A percentile compares a stretch with the other conserved stretches of the same genome.
Conservation (phyloP, 179 eudicot species). For the Vitellaria paradoxa region DNA sequence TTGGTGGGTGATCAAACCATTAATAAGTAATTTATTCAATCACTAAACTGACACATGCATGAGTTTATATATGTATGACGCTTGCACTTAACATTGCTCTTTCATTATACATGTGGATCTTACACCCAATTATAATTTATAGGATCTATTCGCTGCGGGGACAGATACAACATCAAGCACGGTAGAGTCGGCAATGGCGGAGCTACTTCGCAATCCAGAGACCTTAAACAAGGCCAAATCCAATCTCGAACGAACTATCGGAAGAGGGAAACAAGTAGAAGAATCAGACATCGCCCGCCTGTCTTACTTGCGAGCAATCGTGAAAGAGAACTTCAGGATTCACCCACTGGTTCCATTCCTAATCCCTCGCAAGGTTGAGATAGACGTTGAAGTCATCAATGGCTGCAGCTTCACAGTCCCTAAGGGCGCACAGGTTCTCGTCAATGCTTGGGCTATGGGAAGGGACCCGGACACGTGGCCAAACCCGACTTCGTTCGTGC, state of each 20-base stretch:
- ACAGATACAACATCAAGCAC: constrained; percentile 31
- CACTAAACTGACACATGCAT: no score
- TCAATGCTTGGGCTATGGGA: constrained; percentile 36
- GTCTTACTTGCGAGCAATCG: constrained; percentile 26
- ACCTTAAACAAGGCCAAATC: neutral
- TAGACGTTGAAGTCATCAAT: constrained; percentile 21
- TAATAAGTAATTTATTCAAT: no score
- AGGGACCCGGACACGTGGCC: constrained; percentile 26
- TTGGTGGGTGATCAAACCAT: no score
- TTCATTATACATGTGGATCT: no score
- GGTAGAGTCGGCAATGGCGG: constrained; percentile 37
- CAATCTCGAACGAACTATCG: constrained; percentile 23
- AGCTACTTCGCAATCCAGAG: constrained; percentile 22
- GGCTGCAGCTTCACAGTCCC: constrained; percentile 28
- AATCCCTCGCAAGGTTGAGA: constrained; percentile 22
- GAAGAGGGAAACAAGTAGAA: constrained; percentile 20
- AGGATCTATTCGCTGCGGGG: constrained; percentile 32
- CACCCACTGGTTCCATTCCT: constrained; percentile 33
- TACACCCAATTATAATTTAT: no score
- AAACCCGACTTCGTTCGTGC: constrained; percentile 20
- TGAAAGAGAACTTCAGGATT: constrained; percentile 27
- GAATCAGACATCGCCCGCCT: constrained; percentile 23
- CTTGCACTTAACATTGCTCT: no score
- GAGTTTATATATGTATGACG: no score
- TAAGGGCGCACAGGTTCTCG: constrained; percentile 28